Base-by-base conservation (phyloP, 2,329 filamentous ascomycete genomes). In the Elsinoe batatas region DNA sequence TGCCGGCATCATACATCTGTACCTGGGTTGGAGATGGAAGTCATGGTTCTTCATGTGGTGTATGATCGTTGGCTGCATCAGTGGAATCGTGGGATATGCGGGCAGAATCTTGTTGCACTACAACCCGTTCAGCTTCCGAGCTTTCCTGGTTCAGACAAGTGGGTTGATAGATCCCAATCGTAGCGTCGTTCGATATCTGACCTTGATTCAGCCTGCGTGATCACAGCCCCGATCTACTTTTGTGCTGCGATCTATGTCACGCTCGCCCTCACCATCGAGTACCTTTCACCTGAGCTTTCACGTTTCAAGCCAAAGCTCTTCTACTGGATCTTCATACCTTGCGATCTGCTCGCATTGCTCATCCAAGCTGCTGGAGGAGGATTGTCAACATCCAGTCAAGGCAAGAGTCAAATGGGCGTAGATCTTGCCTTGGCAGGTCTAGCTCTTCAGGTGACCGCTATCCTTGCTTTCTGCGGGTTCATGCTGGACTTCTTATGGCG, bases 371-470 rank as follows among this genome's bases (percentile, higher is more conserved):
- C 72, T 6, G 80, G 80, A 11, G 80, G 81, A 56, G 80, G 75
- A 50, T 70, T 82, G 44, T 78, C 82, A 1, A 78, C 80, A 0
- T 74, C 75, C 0, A 64, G 63, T 3, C 67, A 68, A 1, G 54
- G 60, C 15, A 68, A 73, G 12, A 64, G 66, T 1, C 63, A 75
- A n/a, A 67, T 72, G 7, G 67, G 77, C 36, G 63, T 72, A 1
- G 79, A 79, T 59, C 72, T 82, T 56, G 81, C 82, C 68, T 76
- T 82, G 51, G 74, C 79, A 0, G 80, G 80, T 62, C 75, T 83
- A 40, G 71, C 75, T 2, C 75, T 78, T 58, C 80, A 83, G 64
- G 79, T 83, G 20, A 71, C 72, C 5, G 76, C 78, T 0, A 66
- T 79, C 37, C 64, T 74, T 7, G 69, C 75, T 60, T 81, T 79